A percentile compares a stretch with the other conserved stretches of the same genome.
Conservation (phyloP, 2,329 filamentous ascomycete genomes). For the Emmonsia crescens region DNA sequence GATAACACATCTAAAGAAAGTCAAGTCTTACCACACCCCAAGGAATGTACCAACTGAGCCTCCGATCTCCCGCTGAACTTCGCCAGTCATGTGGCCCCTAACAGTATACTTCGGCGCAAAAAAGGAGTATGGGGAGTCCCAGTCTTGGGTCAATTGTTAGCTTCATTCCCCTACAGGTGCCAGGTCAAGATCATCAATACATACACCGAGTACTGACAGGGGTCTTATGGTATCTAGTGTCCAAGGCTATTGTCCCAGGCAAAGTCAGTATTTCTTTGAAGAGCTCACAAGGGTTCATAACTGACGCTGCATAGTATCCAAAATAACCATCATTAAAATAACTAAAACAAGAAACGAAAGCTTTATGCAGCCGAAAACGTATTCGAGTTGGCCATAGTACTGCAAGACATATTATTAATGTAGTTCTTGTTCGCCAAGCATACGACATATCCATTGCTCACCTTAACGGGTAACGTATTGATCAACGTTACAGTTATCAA, state of each 20-base stretch:
- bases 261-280: slow-evolving; percentile 17
- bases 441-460: slow-evolving; percentile 29
- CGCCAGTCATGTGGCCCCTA: slow-evolving; percentile 19
- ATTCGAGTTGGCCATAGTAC: slow-evolving; percentile 29
- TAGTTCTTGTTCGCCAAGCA: slow-evolving; percentile 18
- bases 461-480: slow-evolving; percentile 28
- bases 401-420: slow-evolving; percentile 28
- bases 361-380: slow-evolving; percentile 27
- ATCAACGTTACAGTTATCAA: slow-evolving; percentile 23
- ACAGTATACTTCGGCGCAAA: slow-evolving; percentile 27
- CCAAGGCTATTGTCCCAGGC: slow-evolving; percentile 19
- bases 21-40: slow-evolving; percentile 26
- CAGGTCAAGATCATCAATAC: neutral
- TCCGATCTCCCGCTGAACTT: slow-evolving; percentile 20
- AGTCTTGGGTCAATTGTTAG: slow-evolving; percentile 17
- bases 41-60: slow-evolving; percentile 29
- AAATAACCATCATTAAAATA: slow-evolving; percentile 34
- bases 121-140: slow-evolving; percentile 29
- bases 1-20: neutral
- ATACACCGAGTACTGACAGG: slow-evolving; percentile 28
- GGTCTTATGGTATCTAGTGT: slow-evolving; percentile 28
- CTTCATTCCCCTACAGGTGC: neutral
- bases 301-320: slow-evolving; percentile 29
- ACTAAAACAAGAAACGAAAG: slow-evolving; percentile 30
- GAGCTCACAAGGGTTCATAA: slow-evolving; percentile 6